Evolutionary conservation across 257 asterid species (phyloP).

Genomic region (Scutellaria baicalensis): DNA sequence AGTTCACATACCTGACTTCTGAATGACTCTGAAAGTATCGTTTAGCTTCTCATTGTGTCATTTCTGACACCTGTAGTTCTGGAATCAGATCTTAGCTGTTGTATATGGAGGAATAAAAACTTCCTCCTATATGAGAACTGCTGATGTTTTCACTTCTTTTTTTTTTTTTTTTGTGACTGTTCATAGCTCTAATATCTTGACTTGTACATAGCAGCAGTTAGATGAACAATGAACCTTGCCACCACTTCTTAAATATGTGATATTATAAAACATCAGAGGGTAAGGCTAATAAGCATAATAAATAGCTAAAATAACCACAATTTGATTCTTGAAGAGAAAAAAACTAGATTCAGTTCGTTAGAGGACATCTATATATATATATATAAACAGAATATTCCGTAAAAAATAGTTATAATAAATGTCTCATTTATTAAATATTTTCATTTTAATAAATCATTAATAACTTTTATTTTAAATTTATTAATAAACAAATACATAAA

Average conservation of each 20-base stretch:
- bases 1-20: background rate
- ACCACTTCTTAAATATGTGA: background rate
- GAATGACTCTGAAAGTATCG: background rate
- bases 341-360: background rate
- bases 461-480: too few species aligned
- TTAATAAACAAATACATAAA: too few species aligned
- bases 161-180: background rate
- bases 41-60: slow-evolving; percentile 4
- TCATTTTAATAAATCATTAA: too few species aligned
- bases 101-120: background rate
- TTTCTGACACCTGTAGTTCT: background rate
- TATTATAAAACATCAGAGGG: background rate
- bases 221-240: background rate
- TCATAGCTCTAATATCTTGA: background rate
- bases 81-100: background rate
- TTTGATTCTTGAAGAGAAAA: background rate
- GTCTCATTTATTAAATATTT: too few species aligned
- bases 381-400: too few species aligned
- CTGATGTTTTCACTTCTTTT: background rate
- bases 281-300: background rate
- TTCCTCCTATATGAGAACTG: background rate
- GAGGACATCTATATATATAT: too few species aligned
- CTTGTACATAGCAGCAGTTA: background rate
- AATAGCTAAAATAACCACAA: background rate
- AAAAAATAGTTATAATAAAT: too few species aligned